Percentiles rank a stretch among this genome's conserved stretches.
phyloP scores from a whole-genome alignment of 2,329 filamentous ascomycete genomes.

The Rhinocladiella similis region DNA sequence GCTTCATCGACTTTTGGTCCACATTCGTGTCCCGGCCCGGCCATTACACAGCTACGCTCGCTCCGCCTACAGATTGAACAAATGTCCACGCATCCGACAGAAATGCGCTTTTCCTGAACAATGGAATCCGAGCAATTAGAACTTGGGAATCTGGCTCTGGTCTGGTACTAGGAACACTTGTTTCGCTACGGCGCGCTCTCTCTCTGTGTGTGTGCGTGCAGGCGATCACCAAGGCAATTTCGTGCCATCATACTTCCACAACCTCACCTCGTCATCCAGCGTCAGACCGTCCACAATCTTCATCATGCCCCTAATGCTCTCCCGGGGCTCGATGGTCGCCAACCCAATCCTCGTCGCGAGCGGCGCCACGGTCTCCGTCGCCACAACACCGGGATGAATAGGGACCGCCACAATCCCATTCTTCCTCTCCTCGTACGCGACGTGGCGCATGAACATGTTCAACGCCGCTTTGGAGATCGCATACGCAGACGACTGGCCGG shows the following conservation, averaged over 20 bases:
- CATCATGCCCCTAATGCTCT: slow-evolving; percentile 42
- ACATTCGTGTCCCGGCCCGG: too few relatives aligned
- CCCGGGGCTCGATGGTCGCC: slow-evolving; percentile 38
- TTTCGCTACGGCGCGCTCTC: too few relatives aligned
- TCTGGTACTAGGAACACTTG: too few relatives aligned
- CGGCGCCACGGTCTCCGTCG: slow-evolving; percentile 35
- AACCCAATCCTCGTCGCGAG: slow-evolving; percentile 36
- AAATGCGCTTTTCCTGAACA: too few relatives aligned
- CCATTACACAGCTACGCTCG: too few relatives aligned
- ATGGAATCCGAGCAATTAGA: too few relatives aligned
- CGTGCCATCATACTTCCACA: slow-evolving; percentile 26
- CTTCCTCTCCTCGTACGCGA: slow-evolving; percentile 40
- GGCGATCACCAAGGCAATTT: slow-evolving; percentile 30
- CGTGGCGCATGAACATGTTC: slow-evolving; percentile 46
- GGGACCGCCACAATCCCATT: slow-evolving; percentile 38
- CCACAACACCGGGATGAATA: slow-evolving; percentile 48
- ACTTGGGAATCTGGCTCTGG: too few relatives aligned
- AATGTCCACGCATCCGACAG: too few relatives aligned
- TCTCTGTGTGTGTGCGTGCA: too few relatives aligned
- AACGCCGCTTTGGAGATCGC: slow-evolving; percentile 45
- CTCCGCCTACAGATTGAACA: too few relatives aligned
- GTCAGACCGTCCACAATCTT: slow-evolving; percentile 34
- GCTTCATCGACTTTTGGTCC: too few relatives aligned
- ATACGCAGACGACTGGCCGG: slow-evolving; percentile 33
- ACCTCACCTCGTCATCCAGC: slow-evolving; percentile 32